These are phyloP conservation scores for Cladorrhinum sp. DNA, from an alignment of 2,329 filamentous ascomycete species.

Conservation along the genomic window DNA sequence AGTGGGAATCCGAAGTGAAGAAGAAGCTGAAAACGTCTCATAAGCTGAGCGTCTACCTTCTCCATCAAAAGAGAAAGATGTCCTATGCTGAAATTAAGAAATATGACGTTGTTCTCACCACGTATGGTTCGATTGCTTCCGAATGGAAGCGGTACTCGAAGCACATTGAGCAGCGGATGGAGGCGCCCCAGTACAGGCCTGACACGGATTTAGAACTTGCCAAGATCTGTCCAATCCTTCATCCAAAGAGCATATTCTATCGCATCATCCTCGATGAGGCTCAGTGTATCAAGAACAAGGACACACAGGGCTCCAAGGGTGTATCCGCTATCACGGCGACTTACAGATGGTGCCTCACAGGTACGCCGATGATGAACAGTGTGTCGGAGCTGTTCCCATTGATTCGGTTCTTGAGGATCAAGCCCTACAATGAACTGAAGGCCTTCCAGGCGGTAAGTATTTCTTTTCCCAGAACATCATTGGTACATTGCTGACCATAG, in stretches of 20 bases:
- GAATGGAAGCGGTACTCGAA: constrained; percentile 62
- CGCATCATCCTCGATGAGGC: constrained; percentile 76
- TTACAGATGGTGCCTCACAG: constrained; percentile 72
- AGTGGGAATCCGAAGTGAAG: constrained; percentile 80
- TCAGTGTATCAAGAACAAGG: constrained; percentile 75
- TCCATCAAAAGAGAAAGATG: constrained; percentile 62
- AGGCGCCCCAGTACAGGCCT: constrained; percentile 31
- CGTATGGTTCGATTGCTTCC: constrained; percentile 67
- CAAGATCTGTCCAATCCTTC: constrained; percentile 55
- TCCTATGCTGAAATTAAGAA: constrained; percentile 58
- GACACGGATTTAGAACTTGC: constrained; percentile 35
- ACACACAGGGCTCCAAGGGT: constrained; percentile 59
- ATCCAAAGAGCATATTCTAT: constrained; percentile 58
- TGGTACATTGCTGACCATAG: constrained; percentile 11
- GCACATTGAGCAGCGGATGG: constrained; percentile 49
- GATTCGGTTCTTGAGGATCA: constrained; percentile 72
- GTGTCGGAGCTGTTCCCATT: constrained; percentile 75
- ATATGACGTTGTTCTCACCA: constrained; percentile 75
- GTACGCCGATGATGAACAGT: constrained; percentile 86
- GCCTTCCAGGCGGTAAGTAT: constrained; percentile 55
- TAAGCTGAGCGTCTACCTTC: constrained; percentile 62
- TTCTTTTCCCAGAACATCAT: constrained; percentile 13
- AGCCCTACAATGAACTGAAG: constrained; percentile 65
- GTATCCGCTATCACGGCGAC: constrained; percentile 55
- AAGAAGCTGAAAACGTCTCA: constrained; percentile 62